Evolutionary conservation across 805 yeast species (phyloP), one percentile per base, ranked within the genome.

Genomic region (Lipomyces anomalus): DNA sequence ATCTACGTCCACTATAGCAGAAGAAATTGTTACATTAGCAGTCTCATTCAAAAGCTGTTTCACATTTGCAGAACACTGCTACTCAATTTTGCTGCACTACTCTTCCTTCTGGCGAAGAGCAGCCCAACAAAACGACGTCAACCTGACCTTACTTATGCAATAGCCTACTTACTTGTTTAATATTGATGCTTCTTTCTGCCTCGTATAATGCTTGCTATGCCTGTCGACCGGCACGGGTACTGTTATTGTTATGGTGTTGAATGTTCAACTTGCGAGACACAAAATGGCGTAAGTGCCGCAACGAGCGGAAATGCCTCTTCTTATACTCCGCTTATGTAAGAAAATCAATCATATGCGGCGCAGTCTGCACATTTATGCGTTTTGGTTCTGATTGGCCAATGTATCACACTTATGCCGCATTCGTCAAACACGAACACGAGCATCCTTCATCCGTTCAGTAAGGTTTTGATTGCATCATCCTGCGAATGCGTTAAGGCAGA

Each of bases 1-100:
- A 33, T 46, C 52, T 41, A 48, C 52, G 29, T 48, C 52, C 52
- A 48, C 43, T 20, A 9, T 29, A 7, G 7, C 9, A 11, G 11
- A 34, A 22, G 11, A n/a, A 11, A 11, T 11, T 34, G 11, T 13
- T 26, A 26, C 30, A 13, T 13, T 9, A 9, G 30, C 30, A 13
- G 30, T 13, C 30, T 13, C 11, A 9, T 13, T 26, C 30, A 13
- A 9, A 13, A 13, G 11, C 11, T 13, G 30, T 9, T 13, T 13
- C 11, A 9, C 30, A 9, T 9, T 13, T 26, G 30, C 30, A 9
- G 30, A 13, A 9, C 30, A 13, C 30, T 26, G 30, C 30, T 13
- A 13, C 30, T 13, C 11, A 9, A 13, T 26, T 13, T 13, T n/a
- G n/a, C n/a, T n/a, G n/a, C n/a, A n/a, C n/a, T n/a, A n/a, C n/a